Base-by-base conservation (phyloP, 2,329 filamentous ascomycete species). In the Microdochium bolleyi region DNA sequence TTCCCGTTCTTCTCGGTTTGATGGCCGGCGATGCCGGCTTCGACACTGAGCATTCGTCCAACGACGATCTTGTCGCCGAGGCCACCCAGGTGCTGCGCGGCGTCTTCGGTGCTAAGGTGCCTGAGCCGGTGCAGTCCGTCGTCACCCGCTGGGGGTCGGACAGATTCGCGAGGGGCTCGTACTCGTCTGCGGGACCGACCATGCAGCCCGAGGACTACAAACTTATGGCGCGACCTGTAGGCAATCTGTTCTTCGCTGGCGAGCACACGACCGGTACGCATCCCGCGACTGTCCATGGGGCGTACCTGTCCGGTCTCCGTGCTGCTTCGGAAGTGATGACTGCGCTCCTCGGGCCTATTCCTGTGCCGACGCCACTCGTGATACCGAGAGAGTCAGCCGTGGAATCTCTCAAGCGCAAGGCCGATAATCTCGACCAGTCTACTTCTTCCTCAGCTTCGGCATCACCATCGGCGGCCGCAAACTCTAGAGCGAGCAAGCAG, bases 251-350 rank as follows among this genome's bases (percentile, higher is more conserved):
- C 69, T 99, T 99, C 69, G 94, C 92, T 16, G 94, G 94, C 49
- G 94, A 99, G 70, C 94, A 96, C 55, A 99, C 95, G 1, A 96
- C 89, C 61, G 91, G 89, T 49, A 96, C 91, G 1, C 92, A 99
- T 65, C 94, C 95, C 13, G 94, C 95, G 30, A 99, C 94, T 2
- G 94, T 99, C 0, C 94, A 99, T 60, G 94, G 94, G 5, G 95
- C 94, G 9, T 99, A 97, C 64, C 75, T 99, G 3, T 96, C 94
- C 2, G 95, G 94, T 2, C 76, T 99, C 5, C 85, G 94, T 50
- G 94, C 88, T 3, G 94, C 94, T 11, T 86, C 88, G 2, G 92
- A 97, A 63, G 81, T 99, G 2, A 75, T 96, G 37, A 85, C 92
- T 52, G 75, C 82, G 2, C 80, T 96, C 66, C 75, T 94, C 30